Evolutionary conservation across 495 filamentous ascomycete genomes (phyloP).

Genomic region (Lichenothelia convexa): DNA sequence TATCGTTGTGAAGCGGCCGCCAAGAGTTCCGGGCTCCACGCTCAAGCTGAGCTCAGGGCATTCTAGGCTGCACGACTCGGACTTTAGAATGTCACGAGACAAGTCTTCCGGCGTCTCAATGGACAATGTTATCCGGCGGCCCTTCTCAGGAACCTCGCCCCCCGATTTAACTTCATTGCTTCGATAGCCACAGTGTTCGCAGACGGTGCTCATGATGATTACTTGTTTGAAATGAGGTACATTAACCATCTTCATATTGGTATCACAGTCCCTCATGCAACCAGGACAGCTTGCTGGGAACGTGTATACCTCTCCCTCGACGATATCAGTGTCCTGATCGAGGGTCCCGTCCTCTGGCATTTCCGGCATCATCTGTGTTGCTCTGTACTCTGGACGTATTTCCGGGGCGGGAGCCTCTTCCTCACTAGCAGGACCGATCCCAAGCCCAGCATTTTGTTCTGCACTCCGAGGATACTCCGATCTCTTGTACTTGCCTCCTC

Average conservation of each 20-base stretch:
- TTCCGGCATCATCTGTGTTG: conserved; percentile 15
- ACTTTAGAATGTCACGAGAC: conserved; percentile 85
- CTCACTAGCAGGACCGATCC: conserved; percentile 29
- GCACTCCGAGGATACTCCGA: conserved; percentile 62
- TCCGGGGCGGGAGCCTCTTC: conserved; percentile 13
- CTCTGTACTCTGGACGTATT: conserved; percentile 21
- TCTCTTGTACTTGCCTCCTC: conserved; percentile 57
- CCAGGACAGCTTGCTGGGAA: conserved; percentile 84
- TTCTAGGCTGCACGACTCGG: conserved; percentile 68
- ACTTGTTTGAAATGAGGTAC: conserved; percentile 97
- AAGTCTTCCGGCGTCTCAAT: conserved; percentile 65
- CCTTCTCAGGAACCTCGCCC: conserved; percentile 74
- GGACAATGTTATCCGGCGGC: conserved; percentile 60
- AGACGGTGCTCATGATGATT: conserved; percentile 73
- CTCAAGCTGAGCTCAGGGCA: conserved; percentile 71
- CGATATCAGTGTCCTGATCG: conserved; percentile 52
- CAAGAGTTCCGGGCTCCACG: conserved; percentile 79
- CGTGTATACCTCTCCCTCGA: conserved; percentile 74
- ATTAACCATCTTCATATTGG: conserved; percentile 89
- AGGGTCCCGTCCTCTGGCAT: conserved; percentile 21
- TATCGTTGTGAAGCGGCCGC: conserved; percentile 92
- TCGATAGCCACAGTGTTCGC: conserved; percentile 80
- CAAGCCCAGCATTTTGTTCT: conserved; percentile 70
- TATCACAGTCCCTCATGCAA: conserved; percentile 61
- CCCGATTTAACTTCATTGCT: conserved; percentile 94